phyloP scores from a whole-genome alignment of 306 rosid genomes.

The Rosa multiflora region DNA sequence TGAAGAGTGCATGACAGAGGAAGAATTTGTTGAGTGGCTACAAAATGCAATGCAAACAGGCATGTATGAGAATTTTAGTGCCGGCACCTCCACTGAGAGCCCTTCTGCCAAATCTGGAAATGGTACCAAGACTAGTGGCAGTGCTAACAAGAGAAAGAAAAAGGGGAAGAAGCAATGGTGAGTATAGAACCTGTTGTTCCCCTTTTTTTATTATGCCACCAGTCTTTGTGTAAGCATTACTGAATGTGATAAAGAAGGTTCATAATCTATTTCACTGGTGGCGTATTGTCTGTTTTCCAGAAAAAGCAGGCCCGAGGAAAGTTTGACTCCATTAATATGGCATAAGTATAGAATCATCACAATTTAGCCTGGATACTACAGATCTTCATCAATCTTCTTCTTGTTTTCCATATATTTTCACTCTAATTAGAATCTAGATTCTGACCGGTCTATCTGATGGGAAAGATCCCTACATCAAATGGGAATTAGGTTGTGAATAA shows the following conservation, averaged over 20 bases:
- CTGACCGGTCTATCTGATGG: neutral
- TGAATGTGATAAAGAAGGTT: slow-evolving; percentile 24
- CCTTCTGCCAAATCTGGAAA: slow-evolving; percentile 55
- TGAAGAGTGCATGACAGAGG: slow-evolving; percentile 88
- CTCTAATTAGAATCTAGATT: neutral
- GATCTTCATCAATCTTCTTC: slow-evolving; percentile 15
- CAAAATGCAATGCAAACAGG: slow-evolving; percentile 82
- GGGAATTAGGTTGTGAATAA: neutral
- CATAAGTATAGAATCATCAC: slow-evolving; percentile 13
- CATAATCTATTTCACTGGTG: slow-evolving; percentile 28
- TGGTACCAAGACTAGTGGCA: slow-evolving; percentile 47
- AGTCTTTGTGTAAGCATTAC: slow-evolving; percentile 27
- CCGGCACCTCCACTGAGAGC: slow-evolving; percentile 50
- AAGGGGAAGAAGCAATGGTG: slow-evolving; percentile 82
- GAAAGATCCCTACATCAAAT: neutral
- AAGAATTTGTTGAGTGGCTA: slow-evolving; percentile 89
- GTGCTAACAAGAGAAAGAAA: slow-evolving; percentile 75
- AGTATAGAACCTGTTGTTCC: slow-evolving; percentile 9
- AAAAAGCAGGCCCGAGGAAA: slow-evolving; percentile 33
- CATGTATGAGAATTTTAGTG: slow-evolving; percentile 51
- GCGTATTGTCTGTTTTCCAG: slow-evolving; percentile 18
- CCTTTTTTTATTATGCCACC: slow-evolving; percentile 21
- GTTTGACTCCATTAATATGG: slow-evolving; percentile 34
- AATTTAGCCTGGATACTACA: slow-evolving; percentile 15
- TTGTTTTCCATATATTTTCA: neutral